phyloP scores from a whole-genome alignment of 495 filamentous ascomycete genomes.

The Lophiostoma macrostomum region DNA sequence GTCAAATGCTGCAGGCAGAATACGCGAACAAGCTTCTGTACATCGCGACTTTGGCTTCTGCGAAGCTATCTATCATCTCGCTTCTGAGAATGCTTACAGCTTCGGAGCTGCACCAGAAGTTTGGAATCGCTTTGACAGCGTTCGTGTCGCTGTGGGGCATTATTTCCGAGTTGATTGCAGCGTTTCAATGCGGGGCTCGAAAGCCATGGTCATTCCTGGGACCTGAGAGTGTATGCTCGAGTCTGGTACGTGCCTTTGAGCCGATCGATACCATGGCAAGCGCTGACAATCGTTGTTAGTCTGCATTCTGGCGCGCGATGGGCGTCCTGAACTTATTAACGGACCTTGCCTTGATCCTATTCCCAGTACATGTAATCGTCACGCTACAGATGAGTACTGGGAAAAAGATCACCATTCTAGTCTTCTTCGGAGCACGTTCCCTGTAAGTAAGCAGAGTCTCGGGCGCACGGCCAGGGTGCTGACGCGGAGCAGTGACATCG shows the following conservation, averaged over 20 bases:
- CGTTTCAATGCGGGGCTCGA: constrained; percentile 18
- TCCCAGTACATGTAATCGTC: constrained; percentile 24
- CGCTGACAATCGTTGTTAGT: constrained; percentile 11
- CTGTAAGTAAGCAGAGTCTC: constrained; percentile 11
- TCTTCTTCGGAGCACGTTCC: constrained; percentile 19
- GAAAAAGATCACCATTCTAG: constrained; percentile 21
- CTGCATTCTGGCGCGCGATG: constrained; percentile 23
- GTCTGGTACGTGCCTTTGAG: constrained; percentile 6
- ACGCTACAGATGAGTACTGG: constrained; percentile 24
- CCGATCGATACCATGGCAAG: neutral
- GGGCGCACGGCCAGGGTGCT: neutral
- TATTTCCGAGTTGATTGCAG: constrained; percentile 7
- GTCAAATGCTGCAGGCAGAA: constrained; percentile 17
- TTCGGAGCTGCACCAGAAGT: constrained; percentile 14
- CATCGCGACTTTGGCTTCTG: constrained; percentile 26
- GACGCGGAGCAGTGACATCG: constrained; percentile 8
- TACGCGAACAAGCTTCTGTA: constrained; percentile 31
- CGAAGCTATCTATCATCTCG: constrained; percentile 28
- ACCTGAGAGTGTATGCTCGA: constrained; percentile 7
- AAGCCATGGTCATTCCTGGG: constrained; percentile 16
- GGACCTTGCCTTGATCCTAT: constrained; percentile 17
- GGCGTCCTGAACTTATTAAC: constrained; percentile 24
- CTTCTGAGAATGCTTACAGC: constrained; percentile 22
- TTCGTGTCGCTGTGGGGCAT: constrained; percentile 21
- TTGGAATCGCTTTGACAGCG: constrained; percentile 10